phyloP scores from a whole-genome alignment of 1,284 basidiomycete species.

The Melampsora americana region DNA sequence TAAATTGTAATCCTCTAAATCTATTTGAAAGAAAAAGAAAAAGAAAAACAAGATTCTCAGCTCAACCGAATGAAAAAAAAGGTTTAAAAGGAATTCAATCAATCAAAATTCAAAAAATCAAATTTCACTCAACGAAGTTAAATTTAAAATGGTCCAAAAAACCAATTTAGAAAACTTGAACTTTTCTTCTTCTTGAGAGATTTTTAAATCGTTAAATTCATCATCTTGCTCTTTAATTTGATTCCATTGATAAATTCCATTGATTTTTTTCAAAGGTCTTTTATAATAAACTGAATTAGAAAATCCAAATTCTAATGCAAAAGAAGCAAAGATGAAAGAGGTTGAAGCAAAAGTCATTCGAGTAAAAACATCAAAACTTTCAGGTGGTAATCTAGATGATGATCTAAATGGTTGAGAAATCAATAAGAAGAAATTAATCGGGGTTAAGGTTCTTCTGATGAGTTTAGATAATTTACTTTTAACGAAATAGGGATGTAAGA shows the following conservation, averaged over 20 bases:
- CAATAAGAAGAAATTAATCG: background rate
- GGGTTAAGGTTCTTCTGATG: background rate
- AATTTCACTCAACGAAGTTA: background rate
- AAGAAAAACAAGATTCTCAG: background rate
- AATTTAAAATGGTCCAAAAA: background rate
- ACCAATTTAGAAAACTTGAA: background rate
- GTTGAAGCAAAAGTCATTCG: no score
- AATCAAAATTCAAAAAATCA: background rate
- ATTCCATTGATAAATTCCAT: background rate
- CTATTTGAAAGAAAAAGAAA: background rate
- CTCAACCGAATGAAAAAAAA: no score
- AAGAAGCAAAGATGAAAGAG: background rate
- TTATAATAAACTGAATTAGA: background rate
- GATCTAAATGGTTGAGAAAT: background rate
- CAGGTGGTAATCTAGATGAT: background rate
- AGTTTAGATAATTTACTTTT: background rate
- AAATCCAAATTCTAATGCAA: background rate
- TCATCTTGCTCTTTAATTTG: background rate
- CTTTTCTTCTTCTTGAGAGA: no score
- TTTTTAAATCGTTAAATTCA: background rate
- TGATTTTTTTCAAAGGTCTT: background rate
- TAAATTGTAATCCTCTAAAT: background rate
- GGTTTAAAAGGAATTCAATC: no score
- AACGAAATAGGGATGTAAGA: no score
- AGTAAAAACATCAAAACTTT: no score